Conservation (phyloP, 441 rosid genomes). For the Iberis amara region DNA sequence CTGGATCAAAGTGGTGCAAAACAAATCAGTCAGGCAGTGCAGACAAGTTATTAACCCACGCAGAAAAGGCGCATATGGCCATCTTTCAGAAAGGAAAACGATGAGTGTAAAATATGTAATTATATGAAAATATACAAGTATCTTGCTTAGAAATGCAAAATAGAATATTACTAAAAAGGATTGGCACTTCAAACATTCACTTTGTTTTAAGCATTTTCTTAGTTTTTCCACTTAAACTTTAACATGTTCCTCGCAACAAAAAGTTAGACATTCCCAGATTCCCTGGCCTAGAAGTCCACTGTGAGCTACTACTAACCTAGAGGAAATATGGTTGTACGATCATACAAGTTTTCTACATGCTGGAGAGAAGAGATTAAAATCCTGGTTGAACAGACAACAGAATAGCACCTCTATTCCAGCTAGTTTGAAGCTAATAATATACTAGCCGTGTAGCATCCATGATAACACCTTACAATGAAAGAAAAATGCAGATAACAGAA, state of each 20-base stretch:
- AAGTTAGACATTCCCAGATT: neutral
- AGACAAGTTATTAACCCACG: neutral
- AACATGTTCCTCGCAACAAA: neutral
- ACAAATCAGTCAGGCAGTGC: constrained; percentile 1
- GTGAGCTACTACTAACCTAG: constrained; percentile 2
- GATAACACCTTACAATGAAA: constrained; percentile 7
- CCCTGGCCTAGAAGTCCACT: constrained; percentile 6
- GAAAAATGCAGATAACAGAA: constrained; percentile 8
- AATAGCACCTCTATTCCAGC: neutral
- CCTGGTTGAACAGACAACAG: neutral
- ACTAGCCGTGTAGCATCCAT: constrained; percentile 6
- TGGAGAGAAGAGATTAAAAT: constrained; percentile 1
- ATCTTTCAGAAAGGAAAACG: constrained; percentile 5
- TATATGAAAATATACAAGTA: neutral
- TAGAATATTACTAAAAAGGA: neutral
- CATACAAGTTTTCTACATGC: neutral
- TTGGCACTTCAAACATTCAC: constrained; percentile 1
- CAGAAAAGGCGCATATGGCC: constrained; percentile 12
- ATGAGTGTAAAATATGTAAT: neutral
- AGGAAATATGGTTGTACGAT: neutral
- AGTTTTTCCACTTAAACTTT: constrained; percentile 1
- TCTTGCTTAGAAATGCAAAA: constrained; percentile 1
- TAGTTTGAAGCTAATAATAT: constrained; percentile 1
- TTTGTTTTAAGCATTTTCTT: neutral
- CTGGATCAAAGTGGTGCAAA: neutral